Base-by-base conservation (phyloP, 192 early-diverging fungal species). In the Podila epicladia region DNA sequence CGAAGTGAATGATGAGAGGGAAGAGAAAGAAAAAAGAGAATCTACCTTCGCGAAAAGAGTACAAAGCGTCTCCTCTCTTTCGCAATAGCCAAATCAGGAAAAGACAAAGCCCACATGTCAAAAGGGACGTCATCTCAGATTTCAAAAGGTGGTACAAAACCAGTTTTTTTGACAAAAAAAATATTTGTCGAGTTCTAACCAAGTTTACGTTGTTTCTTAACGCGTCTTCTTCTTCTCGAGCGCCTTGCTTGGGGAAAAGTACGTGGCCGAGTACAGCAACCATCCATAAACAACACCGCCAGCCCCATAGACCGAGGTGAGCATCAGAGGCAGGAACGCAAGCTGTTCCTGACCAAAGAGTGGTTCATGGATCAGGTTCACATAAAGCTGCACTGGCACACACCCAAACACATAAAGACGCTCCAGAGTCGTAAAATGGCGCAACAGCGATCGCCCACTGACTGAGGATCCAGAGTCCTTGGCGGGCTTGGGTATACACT, bases 281-380 rank as follows among this genome's bases (percentile, higher is more conserved):
- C 92, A 93, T 45, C 91, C 88, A 78, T 94, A 95, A 29, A 90
- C 38, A 11, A 97, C 85, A 20, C 95, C 96, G 2, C 92, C 61
- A 12, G 92, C 87, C 22, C 88, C 89, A 74, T 96, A 96, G 12
- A 94, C 87, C 2, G 93, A 94, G 0, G 91, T 91, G 55, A 93
- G 68, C 87, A 95, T 91, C 69, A 98, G 84, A 20, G 95, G 94
- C 70, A 98, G 69, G 66, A 98, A 97, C 69, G 89, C 88, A 48
- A 94, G 64, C 33, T 77, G 82, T 1, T 85, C 85, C 75, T 69
- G 64, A 8, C 85, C 73, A 82, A 90, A 87, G 9, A 91, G 29
- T 12, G 87, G 17, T 29, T 86, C 80, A 57, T 93, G 92, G 11
- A 86, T 41, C n/a, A 92, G 37, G 28, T 85, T 85, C 20, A 77